These are phyloP conservation scores for Adiantum capillusveneris DNA, from an alignment of 75 land plant genomes.

Conservation along the genomic window DNA sequence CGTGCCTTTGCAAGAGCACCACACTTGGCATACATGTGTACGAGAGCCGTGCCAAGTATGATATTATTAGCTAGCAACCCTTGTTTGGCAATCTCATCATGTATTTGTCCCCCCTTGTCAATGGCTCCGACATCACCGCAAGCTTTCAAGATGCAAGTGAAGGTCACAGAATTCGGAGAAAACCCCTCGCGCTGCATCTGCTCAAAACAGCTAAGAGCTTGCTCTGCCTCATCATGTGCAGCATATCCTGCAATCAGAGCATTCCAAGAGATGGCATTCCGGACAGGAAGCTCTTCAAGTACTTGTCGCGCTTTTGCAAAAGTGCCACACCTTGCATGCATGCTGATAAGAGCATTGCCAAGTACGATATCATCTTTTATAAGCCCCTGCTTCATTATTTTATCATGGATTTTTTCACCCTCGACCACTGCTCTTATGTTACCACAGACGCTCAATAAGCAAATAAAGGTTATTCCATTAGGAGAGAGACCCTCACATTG, in stretches of 20 bases:
- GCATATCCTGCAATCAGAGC: conserved; percentile 7
- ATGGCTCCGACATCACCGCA: conserved; percentile 9
- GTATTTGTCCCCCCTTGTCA: conserved; percentile 1
- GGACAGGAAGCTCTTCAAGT: conserved; percentile 16
- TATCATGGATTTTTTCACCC: conserved; percentile 22
- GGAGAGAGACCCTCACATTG: conserved; percentile 8
- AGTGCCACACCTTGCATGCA: background rate
- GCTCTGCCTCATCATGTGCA: conserved; percentile 14
- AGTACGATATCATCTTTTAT: conserved; percentile 15
- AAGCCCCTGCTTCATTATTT: conserved; percentile 14
- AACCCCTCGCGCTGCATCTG: conserved; percentile 9
- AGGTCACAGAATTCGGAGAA: conserved; percentile 10
- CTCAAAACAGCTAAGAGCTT: conserved; percentile 23
- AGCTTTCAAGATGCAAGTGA: conserved; percentile 4
- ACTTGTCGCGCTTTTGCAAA: conserved; percentile 4
- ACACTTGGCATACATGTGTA: conserved; percentile 60
- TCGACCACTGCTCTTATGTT: conserved; percentile 5
- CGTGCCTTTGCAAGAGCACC: conserved; percentile 42
- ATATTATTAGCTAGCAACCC: conserved; percentile 22
- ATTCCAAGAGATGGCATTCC: conserved; percentile 12
- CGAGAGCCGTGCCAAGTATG: conserved; percentile 40
- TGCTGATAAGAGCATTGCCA: conserved; percentile 15
- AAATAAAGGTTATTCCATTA: conserved; percentile 18
- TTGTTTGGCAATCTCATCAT: background rate
- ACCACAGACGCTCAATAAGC: conserved; percentile 17